phyloP scores from a whole-genome alignment of 352 stramenopile genomes.

The Pythium utonaiense region DNA sequence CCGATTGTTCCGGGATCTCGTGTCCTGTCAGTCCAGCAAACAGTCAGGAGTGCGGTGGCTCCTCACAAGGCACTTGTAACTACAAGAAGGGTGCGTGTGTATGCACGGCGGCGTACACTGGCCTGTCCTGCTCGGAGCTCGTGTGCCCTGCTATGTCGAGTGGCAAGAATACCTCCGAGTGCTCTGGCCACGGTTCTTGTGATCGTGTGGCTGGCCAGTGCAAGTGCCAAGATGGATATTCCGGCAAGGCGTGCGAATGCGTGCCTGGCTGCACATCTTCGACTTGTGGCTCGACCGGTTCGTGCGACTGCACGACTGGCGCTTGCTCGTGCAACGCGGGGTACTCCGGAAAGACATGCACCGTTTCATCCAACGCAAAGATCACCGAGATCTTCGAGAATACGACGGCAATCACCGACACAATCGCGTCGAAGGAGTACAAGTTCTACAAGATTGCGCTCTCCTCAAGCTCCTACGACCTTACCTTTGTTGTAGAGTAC shows the following conservation, averaged over 20 bases:
- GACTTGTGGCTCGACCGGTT: conserved; percentile 37
- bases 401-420: conserved; percentile 17
- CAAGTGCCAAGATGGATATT: conserved; percentile 48
- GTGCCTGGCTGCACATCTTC: conserved; percentile 53
- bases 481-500: conserved; percentile 57
- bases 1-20: conserved; percentile 47
- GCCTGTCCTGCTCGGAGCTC: conserved; percentile 52
- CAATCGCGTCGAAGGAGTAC: conserved; percentile 49
- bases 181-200: conserved; percentile 63
- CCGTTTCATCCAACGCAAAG: conserved; percentile 9
- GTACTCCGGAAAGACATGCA: conserved; percentile 44
- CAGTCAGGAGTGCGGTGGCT: conserved; percentile 39
- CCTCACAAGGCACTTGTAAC: conserved; percentile 42
- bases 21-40: conserved; percentile 32
- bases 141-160: conserved; percentile 36
- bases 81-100: conserved; percentile 37
- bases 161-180: conserved; percentile 49
- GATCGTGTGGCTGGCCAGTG: conserved; percentile 44
- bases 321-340: conserved; percentile 48
- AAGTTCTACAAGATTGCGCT: conserved; percentile 69
- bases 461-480: conserved; percentile 57
- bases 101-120: conserved; percentile 50
- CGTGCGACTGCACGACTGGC: conserved; percentile 61
- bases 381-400: conserved; percentile 31
- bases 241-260: conserved; percentile 63